These are phyloP conservation scores for Allomyces javanicus DNA, from an alignment of 192 early-diverging fungal genomes.

Conservation along the genomic window DNA sequence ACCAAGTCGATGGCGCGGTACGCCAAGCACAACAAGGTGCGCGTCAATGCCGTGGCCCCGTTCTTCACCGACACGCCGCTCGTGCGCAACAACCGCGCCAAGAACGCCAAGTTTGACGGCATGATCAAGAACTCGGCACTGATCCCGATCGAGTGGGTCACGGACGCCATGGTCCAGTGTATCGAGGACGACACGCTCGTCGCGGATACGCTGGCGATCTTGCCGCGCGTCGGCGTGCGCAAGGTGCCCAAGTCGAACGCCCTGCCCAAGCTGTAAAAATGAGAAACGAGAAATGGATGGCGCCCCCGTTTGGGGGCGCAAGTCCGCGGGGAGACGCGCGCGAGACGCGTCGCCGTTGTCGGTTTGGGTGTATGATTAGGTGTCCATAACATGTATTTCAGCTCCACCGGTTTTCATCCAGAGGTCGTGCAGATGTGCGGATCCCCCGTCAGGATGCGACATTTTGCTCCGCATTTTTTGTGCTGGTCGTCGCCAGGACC, in stretches of 20 bases:
- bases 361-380: too few relatives aligned
- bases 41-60: conserved; percentile 44
- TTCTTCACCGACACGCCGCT: conserved; percentile 31
- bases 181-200: conserved; percentile 33
- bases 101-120: conserved; percentile 10
- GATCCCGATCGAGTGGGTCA: conserved; percentile 12
- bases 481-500: too few relatives aligned
- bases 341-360: too few relatives aligned
- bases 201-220: conserved; percentile 24
- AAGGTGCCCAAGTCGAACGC: conserved; percentile 6
- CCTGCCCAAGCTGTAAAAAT: conserved; percentile 5
- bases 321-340: too few relatives aligned
- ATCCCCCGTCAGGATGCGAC: too few relatives aligned
- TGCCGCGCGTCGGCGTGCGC: background rate
- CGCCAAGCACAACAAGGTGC: conserved; percentile 17
- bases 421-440: too few relatives aligned
- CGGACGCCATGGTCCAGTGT: conserved; percentile 31
- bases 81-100: conserved; percentile 13
- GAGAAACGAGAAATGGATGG: too few relatives aligned
- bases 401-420: too few relatives aligned
- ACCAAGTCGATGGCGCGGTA: conserved; percentile 25
- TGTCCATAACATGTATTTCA: too few relatives aligned
- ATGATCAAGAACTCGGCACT: background rate
- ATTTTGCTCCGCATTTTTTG: too few relatives aligned
- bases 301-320: too few relatives aligned